phyloP scores from a whole-genome alignment of 2,329 filamentous ascomycete species.

The Pseudopithomyces chartarum region DNA sequence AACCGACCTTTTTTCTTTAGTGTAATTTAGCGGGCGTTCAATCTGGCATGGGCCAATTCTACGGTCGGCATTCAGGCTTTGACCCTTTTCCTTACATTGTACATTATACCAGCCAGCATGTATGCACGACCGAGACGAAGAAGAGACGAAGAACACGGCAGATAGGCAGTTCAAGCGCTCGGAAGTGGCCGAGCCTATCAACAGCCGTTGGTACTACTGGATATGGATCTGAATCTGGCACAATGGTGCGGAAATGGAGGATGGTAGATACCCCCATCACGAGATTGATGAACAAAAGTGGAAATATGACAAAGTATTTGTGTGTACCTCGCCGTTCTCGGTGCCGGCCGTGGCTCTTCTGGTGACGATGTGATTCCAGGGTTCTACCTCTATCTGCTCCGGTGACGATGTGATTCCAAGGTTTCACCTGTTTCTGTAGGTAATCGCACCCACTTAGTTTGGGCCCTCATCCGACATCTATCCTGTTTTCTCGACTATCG shows the following conservation, averaged over 20 bases:
- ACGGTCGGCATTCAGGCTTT: neutral
- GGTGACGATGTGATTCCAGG: too few species aligned
- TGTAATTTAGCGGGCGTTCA: slow-evolving; percentile 9
- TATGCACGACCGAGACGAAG: slow-evolving; percentile 3
- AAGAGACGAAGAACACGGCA: neutral
- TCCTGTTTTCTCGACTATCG: too few species aligned
- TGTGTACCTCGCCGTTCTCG: neutral
- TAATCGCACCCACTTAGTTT: neutral
- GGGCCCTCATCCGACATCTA: neutral
- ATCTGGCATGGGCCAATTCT: neutral
- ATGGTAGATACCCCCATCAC: slow-evolving; percentile 6
- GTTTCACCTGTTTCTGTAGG: too few species aligned
- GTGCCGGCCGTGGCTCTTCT: neutral
- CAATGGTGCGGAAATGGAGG: neutral
- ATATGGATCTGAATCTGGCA: slow-evolving; percentile 7
- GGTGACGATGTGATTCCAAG: too few species aligned
- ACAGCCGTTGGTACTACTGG: neutral
- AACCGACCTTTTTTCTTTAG: neutral
- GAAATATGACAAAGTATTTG: neutral
- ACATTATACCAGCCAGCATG: slow-evolving; percentile 2
- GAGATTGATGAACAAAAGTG: neutral
- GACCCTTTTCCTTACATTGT: slow-evolving; percentile 3
- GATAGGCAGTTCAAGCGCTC: neutral
- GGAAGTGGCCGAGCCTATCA: neutral
- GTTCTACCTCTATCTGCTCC: too few species aligned